These are phyloP conservation scores for Xylaria palmicola DNA, from an alignment of 495 filamentous ascomycete genomes.

Conservation along the genomic window DNA sequence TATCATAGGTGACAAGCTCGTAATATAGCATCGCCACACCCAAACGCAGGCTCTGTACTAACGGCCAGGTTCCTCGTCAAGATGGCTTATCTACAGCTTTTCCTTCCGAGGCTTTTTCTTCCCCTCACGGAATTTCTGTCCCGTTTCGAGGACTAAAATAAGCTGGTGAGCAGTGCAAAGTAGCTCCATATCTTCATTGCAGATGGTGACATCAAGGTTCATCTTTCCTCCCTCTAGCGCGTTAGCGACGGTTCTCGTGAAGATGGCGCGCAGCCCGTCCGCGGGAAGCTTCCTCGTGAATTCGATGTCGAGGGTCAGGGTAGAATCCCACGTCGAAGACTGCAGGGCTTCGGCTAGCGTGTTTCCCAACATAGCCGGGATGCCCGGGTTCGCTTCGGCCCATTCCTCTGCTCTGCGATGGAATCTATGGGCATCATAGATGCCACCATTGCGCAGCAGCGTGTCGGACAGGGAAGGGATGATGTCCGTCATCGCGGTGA, in stretches of 20 bases:
- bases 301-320: slow-evolving; percentile 16
- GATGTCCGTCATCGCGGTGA: slow-evolving; percentile 11
- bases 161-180: slow-evolving; percentile 14
- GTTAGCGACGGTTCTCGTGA: slow-evolving; percentile 1
- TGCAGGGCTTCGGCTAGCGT: slow-evolving; percentile 2
- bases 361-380: slow-evolving; percentile 9
- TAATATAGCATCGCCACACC: too few species aligned
- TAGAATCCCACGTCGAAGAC: slow-evolving; percentile 3
- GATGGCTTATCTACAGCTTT: neutral
- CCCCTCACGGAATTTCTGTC: slow-evolving; percentile 7
- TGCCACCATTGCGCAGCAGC: slow-evolving; percentile 12
- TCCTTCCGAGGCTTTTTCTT: neutral
- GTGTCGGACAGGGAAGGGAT: slow-evolving; percentile 18
- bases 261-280: neutral
- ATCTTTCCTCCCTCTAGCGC: slow-evolving; percentile 14
- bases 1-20: too few species aligned
- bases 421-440: slow-evolving; percentile 6
- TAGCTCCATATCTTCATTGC: slow-evolving; percentile 14
- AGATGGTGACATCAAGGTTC: slow-evolving; percentile 15
- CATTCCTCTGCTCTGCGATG: neutral
- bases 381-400: slow-evolving; percentile 11
- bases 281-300: slow-evolving; percentile 16
- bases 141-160: slow-evolving; percentile 13
- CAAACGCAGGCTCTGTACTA: too few species aligned
- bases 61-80: neutral